These are phyloP conservation scores for Polytolypa hystricis DNA, from an alignment of 2,329 filamentous ascomycete genomes.

Conservation along the genomic window DNA sequence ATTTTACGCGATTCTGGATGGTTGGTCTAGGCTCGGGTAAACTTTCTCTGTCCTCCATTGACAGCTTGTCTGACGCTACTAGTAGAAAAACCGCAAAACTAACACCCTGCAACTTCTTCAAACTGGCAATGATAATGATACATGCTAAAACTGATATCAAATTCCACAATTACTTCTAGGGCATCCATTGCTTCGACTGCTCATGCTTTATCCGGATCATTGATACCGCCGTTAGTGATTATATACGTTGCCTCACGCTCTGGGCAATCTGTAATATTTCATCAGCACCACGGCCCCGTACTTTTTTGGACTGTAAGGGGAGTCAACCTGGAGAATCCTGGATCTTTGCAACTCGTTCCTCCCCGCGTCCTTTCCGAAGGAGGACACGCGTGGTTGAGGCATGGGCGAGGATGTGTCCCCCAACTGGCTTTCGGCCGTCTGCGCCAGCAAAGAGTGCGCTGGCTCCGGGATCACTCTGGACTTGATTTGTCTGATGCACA, in stretches of 20 bases:
- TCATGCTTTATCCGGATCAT: conserved; percentile 52
- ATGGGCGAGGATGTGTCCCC: conserved; percentile 58
- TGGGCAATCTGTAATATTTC: conserved; percentile 45
- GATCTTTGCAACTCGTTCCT: conserved; percentile 60
- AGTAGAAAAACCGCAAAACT: too few relatives aligned
- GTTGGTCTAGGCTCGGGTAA: conserved; percentile 12
- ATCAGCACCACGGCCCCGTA: too few relatives aligned
- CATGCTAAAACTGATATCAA: too few relatives aligned
- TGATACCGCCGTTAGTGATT: conserved; percentile 59
- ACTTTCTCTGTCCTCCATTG: conserved; percentile 2
- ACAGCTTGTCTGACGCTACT: too few relatives aligned
- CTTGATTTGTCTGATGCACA: conserved; percentile 51
- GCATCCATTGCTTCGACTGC: too few relatives aligned
- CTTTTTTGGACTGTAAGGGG: too few relatives aligned
- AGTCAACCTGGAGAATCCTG: conserved; percentile 51
- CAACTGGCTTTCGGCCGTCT: conserved; percentile 56
- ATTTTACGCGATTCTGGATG: conserved; percentile 11
- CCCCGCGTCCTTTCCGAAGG: conserved; percentile 56
- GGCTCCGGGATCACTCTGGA: conserved; percentile 59
- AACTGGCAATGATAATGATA: too few relatives aligned
- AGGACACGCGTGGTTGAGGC: conserved; percentile 56
- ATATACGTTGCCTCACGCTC: conserved; percentile 60
- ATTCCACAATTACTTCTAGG: too few relatives aligned
- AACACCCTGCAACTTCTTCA: too few relatives aligned
- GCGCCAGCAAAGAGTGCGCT: conserved; percentile 56